Conservation (phyloP, 1,284 basidiomycete genomes). For the Grifola frondosa region DNA sequence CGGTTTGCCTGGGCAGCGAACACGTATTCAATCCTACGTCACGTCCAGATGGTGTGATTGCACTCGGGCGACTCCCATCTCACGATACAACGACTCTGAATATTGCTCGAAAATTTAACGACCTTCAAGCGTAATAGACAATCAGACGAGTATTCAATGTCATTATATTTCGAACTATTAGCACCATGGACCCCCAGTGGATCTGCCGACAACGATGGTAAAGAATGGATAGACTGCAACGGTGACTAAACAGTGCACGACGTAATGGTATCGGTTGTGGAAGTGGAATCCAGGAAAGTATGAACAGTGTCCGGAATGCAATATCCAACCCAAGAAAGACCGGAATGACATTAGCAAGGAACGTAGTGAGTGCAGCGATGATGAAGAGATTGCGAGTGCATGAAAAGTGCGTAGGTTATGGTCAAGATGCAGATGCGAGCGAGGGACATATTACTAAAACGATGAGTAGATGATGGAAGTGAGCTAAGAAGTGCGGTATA, state of each 20-base stretch:
- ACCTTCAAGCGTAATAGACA: no score
- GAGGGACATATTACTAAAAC: slow-evolving; percentile 3
- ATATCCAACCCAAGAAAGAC: slow-evolving; percentile 21
- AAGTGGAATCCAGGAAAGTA: slow-evolving; percentile 10
- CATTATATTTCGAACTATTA: no score
- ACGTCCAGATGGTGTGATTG: no score
- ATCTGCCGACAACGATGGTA: neutral
- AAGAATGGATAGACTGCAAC: slow-evolving; percentile 18
- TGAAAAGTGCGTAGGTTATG: slow-evolving; percentile 10
- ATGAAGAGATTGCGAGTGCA: slow-evolving; percentile 16
- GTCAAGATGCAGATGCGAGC: slow-evolving; percentile 4
- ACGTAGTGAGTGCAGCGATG: slow-evolving; percentile 18
- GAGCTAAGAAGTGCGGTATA: slow-evolving; percentile 1
- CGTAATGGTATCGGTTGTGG: slow-evolving; percentile 21
- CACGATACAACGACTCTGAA: no score
- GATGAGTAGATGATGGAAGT: slow-evolving; percentile 8
- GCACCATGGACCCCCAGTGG: neutral
- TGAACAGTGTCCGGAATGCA: slow-evolving; percentile 20
- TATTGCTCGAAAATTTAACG: no score
- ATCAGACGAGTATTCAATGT: no score
- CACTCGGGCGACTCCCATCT: no score
- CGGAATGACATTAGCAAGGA: slow-evolving; percentile 6
- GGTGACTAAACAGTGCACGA: slow-evolving; percentile 21
- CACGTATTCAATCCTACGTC: slow-evolving; percentile 18
- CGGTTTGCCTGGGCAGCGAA: slow-evolving; percentile 21